A percentile compares a stretch with the other conserved stretches of the same genome.
Evolutionary conservation across 2,329 filamentous ascomycete genomes (phyloP).

Genomic region (Aspergillus nomiae): DNA sequence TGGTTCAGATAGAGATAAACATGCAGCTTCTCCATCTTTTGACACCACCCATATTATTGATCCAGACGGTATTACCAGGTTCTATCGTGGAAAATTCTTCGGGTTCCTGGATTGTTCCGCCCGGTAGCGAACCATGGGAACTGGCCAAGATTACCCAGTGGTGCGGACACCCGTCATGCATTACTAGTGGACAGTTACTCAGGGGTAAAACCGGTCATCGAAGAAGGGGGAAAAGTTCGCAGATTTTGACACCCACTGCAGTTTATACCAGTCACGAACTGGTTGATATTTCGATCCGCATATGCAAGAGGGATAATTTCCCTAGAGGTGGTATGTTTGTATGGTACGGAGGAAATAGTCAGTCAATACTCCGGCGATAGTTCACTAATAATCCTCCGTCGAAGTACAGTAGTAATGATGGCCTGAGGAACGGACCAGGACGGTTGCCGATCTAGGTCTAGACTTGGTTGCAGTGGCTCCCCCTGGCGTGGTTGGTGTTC

Average conservation of each 20-base stretch:
- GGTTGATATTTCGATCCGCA: constrained; percentile 3
- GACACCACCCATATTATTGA: not conserved
- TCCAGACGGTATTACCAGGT: not conserved
- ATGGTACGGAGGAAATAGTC: not conserved
- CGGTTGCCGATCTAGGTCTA: constrained; percentile 9
- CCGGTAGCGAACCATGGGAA: constrained; percentile 8
- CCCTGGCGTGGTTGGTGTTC: constrained; percentile 11
- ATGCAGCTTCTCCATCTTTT: not conserved
- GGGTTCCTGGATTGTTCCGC: constrained; percentile 9
- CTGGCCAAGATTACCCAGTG: not conserved
- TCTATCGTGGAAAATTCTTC: not conserved
- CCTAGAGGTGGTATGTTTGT: not conserved
- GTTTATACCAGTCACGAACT: not conserved
- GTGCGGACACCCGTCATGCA: constrained; percentile 11
- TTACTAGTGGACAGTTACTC: not conserved
- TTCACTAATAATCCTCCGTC: not conserved
- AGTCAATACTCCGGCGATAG: constrained; percentile 4
- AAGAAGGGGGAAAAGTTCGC: not conserved
- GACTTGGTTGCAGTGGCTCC: not conserved
- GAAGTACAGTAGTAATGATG: not conserved
- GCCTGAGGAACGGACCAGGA: constrained; percentile 2
- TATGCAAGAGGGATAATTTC: not conserved
- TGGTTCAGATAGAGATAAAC: not conserved
- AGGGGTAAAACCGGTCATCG: not conserved
- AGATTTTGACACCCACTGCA: not conserved